These are phyloP conservation scores for Neurospora sublineolata DNA, from an alignment of 495 filamentous ascomycete genomes.

Conservation along the genomic window DNA sequence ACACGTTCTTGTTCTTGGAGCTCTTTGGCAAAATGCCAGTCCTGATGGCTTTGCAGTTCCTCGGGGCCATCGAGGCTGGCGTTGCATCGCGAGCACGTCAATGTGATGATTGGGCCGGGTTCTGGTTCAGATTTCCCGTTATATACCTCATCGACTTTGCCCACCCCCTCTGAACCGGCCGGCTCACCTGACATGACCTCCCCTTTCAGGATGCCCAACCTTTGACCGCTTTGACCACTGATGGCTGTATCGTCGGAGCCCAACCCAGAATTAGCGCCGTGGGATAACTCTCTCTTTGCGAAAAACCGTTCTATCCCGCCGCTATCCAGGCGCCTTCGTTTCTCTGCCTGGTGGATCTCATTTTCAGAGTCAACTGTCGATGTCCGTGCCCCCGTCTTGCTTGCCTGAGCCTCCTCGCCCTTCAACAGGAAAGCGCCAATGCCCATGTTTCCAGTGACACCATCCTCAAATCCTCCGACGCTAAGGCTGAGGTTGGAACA, in stretches of 20 bases:
- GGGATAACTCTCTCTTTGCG: constrained; percentile 22
- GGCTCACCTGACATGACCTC: constrained; percentile 1
- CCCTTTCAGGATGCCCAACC: constrained; percentile 11
- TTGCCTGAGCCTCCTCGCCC: constrained; percentile 57
- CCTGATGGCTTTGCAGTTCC: constrained; percentile 66
- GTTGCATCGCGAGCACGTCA: constrained; percentile 57
- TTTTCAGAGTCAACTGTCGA: constrained; percentile 10
- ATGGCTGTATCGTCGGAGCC: constrained; percentile 17
- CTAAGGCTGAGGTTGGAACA: constrained; percentile 75
- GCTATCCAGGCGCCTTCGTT: constrained; percentile 41
- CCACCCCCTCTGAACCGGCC: constrained; percentile 1
- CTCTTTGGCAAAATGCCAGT: constrained; percentile 93
- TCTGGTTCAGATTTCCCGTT: constrained; percentile 13
- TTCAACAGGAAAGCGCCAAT: constrained; percentile 77
- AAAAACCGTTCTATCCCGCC: constrained; percentile 51
- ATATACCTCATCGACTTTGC: constrained; percentile 7
- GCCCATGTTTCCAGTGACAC: constrained; percentile 66
- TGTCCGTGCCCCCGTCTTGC: constrained; percentile 17
- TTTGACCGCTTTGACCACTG: constrained; percentile 12
- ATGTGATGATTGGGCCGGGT: constrained; percentile 34
- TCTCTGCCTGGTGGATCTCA: constrained; percentile 31
- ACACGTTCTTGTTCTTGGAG: constrained; percentile 51
- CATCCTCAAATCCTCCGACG: constrained; percentile 85
- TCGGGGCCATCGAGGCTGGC: constrained; percentile 39
- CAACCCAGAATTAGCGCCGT: constrained; percentile 14